phyloP scores from a whole-genome alignment of 345 rosid genomes.

The Brassica incana region DNA sequence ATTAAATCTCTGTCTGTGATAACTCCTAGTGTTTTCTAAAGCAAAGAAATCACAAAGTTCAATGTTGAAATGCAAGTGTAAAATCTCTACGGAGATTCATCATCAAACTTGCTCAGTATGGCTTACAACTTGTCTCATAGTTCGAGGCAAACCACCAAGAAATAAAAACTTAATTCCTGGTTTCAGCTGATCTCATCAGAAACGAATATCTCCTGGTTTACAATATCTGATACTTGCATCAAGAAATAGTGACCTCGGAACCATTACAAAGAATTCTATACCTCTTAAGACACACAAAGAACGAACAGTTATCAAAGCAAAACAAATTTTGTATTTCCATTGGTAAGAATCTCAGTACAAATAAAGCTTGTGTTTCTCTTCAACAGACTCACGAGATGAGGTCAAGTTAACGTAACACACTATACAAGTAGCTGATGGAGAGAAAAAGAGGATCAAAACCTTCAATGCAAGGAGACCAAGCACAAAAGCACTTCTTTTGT shows the following conservation, averaged over 20 bases:
- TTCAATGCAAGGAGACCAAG: slow-evolving; percentile 89
- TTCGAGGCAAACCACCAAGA: not conserved
- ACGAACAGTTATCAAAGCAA: not conserved
- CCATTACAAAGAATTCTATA: not conserved
- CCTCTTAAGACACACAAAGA: not conserved
- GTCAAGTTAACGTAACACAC: slow-evolving; percentile 28
- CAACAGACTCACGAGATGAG: slow-evolving; percentile 77
- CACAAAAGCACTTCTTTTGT: slow-evolving; percentile 95
- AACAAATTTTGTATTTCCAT: not conserved
- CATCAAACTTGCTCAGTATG: not conserved
- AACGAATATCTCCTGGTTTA: no score
- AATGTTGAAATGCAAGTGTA: no score
- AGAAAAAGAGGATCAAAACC: slow-evolving; percentile 41
- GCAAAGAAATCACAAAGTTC: no score
- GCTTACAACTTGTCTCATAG: not conserved
- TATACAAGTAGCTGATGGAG: not conserved
- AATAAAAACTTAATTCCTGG: not conserved
- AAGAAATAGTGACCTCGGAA: not conserved
- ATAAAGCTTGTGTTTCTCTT: slow-evolving; percentile 47
- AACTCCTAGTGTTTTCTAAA: no score
- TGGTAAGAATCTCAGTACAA: not conserved
- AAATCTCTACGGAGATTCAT: no score
- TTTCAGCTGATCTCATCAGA: no score
- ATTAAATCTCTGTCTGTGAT: no score
- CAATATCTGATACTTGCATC: not conserved